Base-by-base conservation (phyloP, 495 filamentous ascomycete genomes). In the Penicillium herquei region DNA sequence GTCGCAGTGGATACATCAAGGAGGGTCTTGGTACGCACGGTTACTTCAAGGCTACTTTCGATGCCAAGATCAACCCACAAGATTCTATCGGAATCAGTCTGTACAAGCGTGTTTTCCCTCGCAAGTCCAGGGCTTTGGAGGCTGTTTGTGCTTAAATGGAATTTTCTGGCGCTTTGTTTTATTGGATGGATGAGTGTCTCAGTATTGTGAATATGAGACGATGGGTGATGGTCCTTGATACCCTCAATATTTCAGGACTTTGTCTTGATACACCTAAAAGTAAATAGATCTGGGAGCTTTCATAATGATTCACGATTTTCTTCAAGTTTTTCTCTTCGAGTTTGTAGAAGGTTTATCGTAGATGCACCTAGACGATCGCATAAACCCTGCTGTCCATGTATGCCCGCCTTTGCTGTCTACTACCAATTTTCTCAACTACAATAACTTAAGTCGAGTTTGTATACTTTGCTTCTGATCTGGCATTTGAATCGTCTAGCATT, bases 41-140 rank as follows among this genome's bases (percentile, higher is more conserved):
- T 46, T 98, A 98, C 77, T 98, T 98, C 79, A 98, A 98, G 82
- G 93, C 92, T 6, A 96, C 88, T 17, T 98, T 98, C 76, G 95
- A 98, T 71, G 91, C 87, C 21, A 89, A 86, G 68, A 90, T 98
- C 69, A 96, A 96, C 72, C 91, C 94, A 6, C 88, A 95, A 72
- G 94, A 98, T 70, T 84, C 91, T 6, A 84, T 98, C 39, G 95
- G 90, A 35, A 88, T 98, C 57, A 92, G 88, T 79, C 66, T 97
- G 69, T 96, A 95, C 71, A 97, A 97, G 84, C 78, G 92, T 42
- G 87, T 96, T 41, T 97, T 89, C 84, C 92, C 92, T 14, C 81
- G 89, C 51, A 78, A 73, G 57, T 83, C 92, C 7, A 74, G 66
- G 58, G 68, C 80, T 48, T 81, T 88, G 64, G 75, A 79, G 49